phyloP scores from a whole-genome alignment of 2,329 filamentous ascomycete species.

The Trichophyton mentagrophytes region DNA sequence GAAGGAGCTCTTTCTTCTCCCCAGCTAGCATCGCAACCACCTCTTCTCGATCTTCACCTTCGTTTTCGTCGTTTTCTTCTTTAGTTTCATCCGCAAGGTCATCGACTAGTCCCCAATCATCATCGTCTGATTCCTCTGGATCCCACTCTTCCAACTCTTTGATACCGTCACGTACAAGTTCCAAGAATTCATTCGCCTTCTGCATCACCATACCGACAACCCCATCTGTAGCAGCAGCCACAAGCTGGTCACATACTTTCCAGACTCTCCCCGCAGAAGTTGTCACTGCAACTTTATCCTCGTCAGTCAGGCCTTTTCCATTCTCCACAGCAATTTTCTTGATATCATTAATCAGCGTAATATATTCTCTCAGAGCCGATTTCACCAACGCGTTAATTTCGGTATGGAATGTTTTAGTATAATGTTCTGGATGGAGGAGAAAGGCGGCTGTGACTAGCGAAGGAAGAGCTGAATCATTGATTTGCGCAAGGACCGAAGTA shows the following conservation, averaged over 20 bases:
- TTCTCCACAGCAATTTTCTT: slow-evolving; percentile 33
- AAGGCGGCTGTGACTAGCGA: slow-evolving; percentile 60
- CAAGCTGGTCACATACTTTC: slow-evolving; percentile 66
- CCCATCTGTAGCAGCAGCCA: slow-evolving; percentile 51
- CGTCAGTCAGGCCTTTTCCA: slow-evolving; percentile 18
- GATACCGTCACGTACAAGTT: slow-evolving; percentile 67
- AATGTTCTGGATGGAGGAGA: slow-evolving; percentile 47
- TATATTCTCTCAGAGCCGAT: slow-evolving; percentile 51
- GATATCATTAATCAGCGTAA: slow-evolving; percentile 48
- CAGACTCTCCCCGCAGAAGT: slow-evolving; percentile 66
- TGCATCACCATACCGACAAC: slow-evolving; percentile 56
- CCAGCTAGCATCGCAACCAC: slow-evolving; percentile 25
- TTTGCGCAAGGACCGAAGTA: slow-evolving; percentile 53
- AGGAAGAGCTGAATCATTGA: slow-evolving; percentile 61
- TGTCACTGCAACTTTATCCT: slow-evolving; percentile 43
- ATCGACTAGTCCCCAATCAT: slow-evolving; percentile 16
- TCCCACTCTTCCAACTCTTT: slow-evolving; percentile 82
- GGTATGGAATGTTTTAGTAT: slow-evolving; percentile 49
- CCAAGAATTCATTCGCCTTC: slow-evolving; percentile 61
- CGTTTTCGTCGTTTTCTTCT: slow-evolving; percentile 11
- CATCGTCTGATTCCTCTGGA: slow-evolving; percentile 53
- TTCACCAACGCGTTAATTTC: slow-evolving; percentile 51
- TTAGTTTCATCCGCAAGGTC: slow-evolving; percentile 12
- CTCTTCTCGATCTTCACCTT: slow-evolving; percentile 17
- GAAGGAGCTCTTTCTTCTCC: slow-evolving; percentile 31